phyloP scores from a whole-genome alignment of 73 alveolate species.

The Loxodes magnus region DNA sequence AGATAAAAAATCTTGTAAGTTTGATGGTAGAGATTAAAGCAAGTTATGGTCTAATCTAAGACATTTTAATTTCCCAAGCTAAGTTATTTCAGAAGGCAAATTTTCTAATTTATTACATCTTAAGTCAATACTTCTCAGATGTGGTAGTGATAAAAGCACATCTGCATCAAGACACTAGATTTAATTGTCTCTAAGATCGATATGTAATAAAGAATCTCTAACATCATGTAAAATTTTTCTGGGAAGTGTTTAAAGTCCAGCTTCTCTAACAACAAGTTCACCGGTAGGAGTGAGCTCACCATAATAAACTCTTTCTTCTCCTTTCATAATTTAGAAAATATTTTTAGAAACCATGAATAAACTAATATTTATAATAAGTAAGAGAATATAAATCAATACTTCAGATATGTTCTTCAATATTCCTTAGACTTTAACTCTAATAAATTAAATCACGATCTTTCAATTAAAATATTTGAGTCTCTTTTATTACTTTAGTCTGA shows the following conservation, averaged over 20 bases:
- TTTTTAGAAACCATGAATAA: no score
- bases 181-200: slow-evolving; percentile 8
- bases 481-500: no score
- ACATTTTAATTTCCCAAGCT: neutral
- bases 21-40: neutral
- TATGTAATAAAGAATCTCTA: neutral
- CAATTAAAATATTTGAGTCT: no score
- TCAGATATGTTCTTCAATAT: no score
- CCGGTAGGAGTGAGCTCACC: slow-evolving; percentile 17
- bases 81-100: neutral
- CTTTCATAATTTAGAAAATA: no score
- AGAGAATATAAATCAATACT: no score
- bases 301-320: no score
- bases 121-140: slow-evolving; percentile 4
- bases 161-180: neutral
- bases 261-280: slow-evolving; percentile 1
- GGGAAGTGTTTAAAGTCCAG: neutral
- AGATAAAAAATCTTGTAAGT: neutral
- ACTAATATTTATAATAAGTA: no score
- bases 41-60: slow-evolving; percentile 7
- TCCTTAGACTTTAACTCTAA: no score
- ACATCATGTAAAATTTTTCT: neutral
- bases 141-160: neutral
- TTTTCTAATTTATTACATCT: slow-evolving; percentile 9
- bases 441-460: no score